A percentile compares a stretch with the other conserved stretches of the same genome.
phyloP scores from a whole-genome alignment of 2,329 filamentous ascomycete species.

The Colletotrichum aenigma region DNA sequence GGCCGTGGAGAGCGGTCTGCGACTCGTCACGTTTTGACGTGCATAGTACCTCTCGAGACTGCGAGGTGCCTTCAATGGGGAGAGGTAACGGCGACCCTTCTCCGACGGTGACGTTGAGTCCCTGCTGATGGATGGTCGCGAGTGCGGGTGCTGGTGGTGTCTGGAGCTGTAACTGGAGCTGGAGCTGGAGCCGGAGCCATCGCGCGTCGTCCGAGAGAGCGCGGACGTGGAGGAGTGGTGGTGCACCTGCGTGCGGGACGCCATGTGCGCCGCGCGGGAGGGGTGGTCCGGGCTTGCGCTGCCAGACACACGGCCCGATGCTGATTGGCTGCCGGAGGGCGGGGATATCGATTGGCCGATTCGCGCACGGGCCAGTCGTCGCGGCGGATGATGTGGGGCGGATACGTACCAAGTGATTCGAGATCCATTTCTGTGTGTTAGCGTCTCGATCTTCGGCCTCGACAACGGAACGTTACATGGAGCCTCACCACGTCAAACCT shows the following conservation, averaged over 20 bases:
- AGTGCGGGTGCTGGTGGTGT: not conserved
- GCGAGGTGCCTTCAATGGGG: slow-evolving; percentile 22
- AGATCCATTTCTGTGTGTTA: slow-evolving; percentile 9
- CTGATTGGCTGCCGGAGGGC: slow-evolving; percentile 1
- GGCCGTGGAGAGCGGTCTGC: slow-evolving; percentile 30
- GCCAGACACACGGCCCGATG: not conserved
- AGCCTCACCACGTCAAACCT: slow-evolving; percentile 20
- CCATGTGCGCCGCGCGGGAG: slow-evolving; percentile 7
- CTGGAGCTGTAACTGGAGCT: not conserved
- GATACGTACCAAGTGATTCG: not conserved
- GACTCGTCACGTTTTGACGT: slow-evolving; percentile 28
- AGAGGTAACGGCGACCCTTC: slow-evolving; percentile 19
- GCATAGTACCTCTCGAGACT: slow-evolving; percentile 23
- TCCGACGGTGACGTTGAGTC: slow-evolving; percentile 11
- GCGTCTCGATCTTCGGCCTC: slow-evolving; percentile 9
- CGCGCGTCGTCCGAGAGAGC: not conserved
- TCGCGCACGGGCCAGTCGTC: not conserved
- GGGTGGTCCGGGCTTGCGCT: not conserved
- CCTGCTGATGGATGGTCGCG: not conserved
- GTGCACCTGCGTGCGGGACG: slow-evolving; percentile 4
- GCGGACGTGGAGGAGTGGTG: not conserved
- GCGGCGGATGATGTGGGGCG: not conserved
- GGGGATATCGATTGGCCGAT: slow-evolving; percentile 9
- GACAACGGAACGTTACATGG: slow-evolving; percentile 22
- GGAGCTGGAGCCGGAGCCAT: not conserved